phyloP scores from a whole-genome alignment of 192 early-diverging fungal species.

The Linnemannia elongata region DNA sequence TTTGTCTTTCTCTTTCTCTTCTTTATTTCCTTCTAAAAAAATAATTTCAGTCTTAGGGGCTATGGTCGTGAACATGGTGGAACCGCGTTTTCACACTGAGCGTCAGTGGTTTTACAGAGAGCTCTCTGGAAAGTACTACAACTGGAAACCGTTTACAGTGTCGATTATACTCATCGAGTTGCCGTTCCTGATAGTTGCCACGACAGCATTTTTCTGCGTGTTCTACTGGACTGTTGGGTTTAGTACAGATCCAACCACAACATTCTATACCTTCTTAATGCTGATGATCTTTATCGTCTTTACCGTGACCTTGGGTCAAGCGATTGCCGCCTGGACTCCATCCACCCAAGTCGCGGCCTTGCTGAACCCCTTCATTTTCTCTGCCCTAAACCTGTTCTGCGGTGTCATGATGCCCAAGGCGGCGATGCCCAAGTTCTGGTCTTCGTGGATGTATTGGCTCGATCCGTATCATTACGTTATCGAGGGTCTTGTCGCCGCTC shows the following conservation, averaged over 20 bases:
- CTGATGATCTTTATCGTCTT: constrained; percentile 74
- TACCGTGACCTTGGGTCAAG: constrained; percentile 77
- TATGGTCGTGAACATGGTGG: constrained; percentile 76
- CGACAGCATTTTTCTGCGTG: constrained; percentile 80
- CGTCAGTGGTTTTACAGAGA: constrained; percentile 79
- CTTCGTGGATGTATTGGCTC: constrained; percentile 77
- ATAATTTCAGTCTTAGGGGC: constrained; percentile 67
- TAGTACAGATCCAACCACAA: constrained; percentile 62
- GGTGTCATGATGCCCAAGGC: constrained; percentile 75
- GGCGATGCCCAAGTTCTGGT: constrained; percentile 78
- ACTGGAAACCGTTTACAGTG: constrained; percentile 73
- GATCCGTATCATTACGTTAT: constrained; percentile 78
- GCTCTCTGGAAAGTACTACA: constrained; percentile 75
- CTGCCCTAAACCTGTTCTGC: constrained; percentile 77
- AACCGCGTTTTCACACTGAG: constrained; percentile 77
- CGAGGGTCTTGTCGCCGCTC: constrained; percentile 74
- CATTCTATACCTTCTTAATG: constrained; percentile 76
- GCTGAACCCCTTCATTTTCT: constrained; percentile 77
- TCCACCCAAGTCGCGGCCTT: constrained; percentile 69
- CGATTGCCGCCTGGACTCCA: constrained; percentile 76
- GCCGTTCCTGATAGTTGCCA: no score
- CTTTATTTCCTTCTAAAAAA: background rate
- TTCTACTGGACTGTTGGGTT: constrained; percentile 85
- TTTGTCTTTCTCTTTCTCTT: background rate
- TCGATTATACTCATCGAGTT: constrained; percentile 77